These are phyloP conservation scores for Eucalyptus cladocalyx DNA, from an alignment of 345 rosid genomes.

Conservation along the genomic window DNA sequence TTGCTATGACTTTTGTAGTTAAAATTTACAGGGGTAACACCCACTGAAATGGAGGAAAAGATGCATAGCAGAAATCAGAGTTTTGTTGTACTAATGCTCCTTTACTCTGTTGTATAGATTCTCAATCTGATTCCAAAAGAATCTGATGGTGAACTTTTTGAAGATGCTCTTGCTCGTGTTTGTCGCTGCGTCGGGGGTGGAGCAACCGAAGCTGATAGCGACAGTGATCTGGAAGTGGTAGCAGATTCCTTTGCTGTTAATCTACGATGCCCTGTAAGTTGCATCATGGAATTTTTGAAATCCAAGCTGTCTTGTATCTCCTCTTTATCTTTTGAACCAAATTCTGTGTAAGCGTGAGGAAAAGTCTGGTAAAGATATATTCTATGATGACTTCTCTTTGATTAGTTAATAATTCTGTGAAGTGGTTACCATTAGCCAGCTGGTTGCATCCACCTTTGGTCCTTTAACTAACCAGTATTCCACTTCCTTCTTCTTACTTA, in stretches of 20 bases:
- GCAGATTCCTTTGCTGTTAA: conserved; percentile 73
- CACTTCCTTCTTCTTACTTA: neutral
- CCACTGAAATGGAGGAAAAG: neutral
- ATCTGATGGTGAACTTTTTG: conserved; percentile 71
- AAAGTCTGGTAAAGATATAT: neutral
- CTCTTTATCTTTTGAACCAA: neutral
- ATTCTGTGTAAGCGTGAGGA: neutral
- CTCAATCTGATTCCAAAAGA: conserved; percentile 77
- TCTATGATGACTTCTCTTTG: neutral
- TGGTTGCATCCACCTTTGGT: neutral
- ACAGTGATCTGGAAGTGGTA: conserved; percentile 96
- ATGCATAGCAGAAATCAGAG: neutral
- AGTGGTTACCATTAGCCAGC: neutral
- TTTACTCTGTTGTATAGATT: conserved; percentile 29
- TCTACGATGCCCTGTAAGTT: conserved; percentile 95
- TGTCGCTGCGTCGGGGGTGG: conserved; percentile 94
- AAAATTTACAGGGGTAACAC: neutral
- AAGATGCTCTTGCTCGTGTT: conserved; percentile 85
- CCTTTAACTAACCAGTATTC: neutral
- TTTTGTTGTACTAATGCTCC: neutral
- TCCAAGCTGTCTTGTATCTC: neutral
- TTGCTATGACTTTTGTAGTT: neutral
- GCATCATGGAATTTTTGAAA: neutral
- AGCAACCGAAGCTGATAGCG: conserved; percentile 82
- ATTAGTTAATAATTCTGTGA: neutral